Percentiles rank a stretch among this genome's conserved stretches.
These are phyloP conservation scores for Murraya paniculata DNA, from an alignment of 345 rosid species.

Conservation along the genomic window DNA sequence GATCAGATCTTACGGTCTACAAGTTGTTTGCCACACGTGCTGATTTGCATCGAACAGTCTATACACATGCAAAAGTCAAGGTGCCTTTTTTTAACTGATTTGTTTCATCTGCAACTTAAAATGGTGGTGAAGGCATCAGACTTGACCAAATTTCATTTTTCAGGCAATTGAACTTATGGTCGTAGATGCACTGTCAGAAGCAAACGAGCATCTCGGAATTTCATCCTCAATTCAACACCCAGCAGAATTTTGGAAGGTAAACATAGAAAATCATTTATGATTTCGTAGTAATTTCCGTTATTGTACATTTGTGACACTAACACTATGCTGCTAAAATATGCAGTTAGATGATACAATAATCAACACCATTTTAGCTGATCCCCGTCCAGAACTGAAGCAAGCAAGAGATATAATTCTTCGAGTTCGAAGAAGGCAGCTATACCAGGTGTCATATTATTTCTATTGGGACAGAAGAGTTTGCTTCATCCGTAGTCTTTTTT, in stretches of 20 bases:
- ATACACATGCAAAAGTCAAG: slow-evolving; percentile 76
- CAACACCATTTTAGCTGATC: slow-evolving; percentile 48
- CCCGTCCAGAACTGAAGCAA: slow-evolving; percentile 41
- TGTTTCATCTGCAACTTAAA: slow-evolving; percentile 8
- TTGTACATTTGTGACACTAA: background rate
- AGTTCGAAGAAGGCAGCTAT: slow-evolving; percentile 54
- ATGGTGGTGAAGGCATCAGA: background rate
- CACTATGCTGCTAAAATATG: slow-evolving; percentile 7
- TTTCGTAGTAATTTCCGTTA: background rate
- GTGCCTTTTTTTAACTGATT: slow-evolving; percentile 25
- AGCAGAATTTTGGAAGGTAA: slow-evolving; percentile 65
- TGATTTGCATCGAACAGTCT: slow-evolving; percentile 67
- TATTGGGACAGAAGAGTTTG: background rate
- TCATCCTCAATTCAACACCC: slow-evolving; percentile 52
- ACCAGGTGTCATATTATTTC: slow-evolving; percentile 40
- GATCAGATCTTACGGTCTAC: slow-evolving; percentile 55
- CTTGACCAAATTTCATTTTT: slow-evolving; percentile 12
- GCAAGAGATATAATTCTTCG: slow-evolving; percentile 56
- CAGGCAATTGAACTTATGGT: slow-evolving; percentile 75
- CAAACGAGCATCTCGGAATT: slow-evolving; percentile 49
- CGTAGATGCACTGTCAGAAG: slow-evolving; percentile 59
- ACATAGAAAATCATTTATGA: slow-evolving; percentile 3
- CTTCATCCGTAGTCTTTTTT: background rate
- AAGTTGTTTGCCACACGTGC: slow-evolving; percentile 73
- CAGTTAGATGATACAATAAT: slow-evolving; percentile 67